Percentiles rank a stretch among this genome's conserved stretches.
These are phyloP conservation scores for Ophiostoma sp. DNA, from an alignment of 2,329 filamentous ascomycete genomes.

Conservation along the genomic window DNA sequence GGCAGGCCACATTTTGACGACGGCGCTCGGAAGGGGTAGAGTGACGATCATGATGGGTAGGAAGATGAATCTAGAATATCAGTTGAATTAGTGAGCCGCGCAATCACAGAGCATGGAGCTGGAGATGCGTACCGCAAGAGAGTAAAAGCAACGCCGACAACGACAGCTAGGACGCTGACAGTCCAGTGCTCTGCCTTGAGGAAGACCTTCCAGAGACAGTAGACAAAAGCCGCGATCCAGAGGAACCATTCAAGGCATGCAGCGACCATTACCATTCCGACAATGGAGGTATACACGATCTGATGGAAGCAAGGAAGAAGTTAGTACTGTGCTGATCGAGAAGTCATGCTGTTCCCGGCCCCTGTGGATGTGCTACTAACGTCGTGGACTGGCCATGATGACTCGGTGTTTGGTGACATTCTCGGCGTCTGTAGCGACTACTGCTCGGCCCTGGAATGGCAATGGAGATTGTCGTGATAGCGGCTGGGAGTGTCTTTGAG, in stretches of 20 bases:
- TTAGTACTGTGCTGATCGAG: not conserved
- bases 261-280: conserved; percentile 75
- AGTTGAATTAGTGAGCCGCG: conserved; percentile 36
- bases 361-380: conserved; percentile 33
- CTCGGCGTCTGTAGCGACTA: not conserved
- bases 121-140: conserved; percentile 54
- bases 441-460: not conserved
- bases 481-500: not conserved
- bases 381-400: conserved; percentile 49
- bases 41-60: conserved; percentile 93
- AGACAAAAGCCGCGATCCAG: conserved; percentile 89
- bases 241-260: conserved; percentile 90
- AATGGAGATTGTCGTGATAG: not conserved
- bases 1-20: conserved; percentile 67
- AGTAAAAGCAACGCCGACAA: conserved; percentile 68
- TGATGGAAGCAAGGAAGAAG: conserved; percentile 36
- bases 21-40: conserved; percentile 68
- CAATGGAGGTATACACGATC: conserved; percentile 79
- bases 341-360: not conserved
- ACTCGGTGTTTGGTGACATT: conserved; percentile 5
- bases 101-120: conserved; percentile 28
- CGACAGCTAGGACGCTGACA: conserved; percentile 68
- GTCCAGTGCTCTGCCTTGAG: conserved; percentile 85
- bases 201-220: conserved; percentile 84
- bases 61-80: conserved; percentile 60